Evolutionary conservation across 2,329 filamentous ascomycete genomes (phyloP).

Genomic region (Annulohypoxylon truncatum): DNA sequence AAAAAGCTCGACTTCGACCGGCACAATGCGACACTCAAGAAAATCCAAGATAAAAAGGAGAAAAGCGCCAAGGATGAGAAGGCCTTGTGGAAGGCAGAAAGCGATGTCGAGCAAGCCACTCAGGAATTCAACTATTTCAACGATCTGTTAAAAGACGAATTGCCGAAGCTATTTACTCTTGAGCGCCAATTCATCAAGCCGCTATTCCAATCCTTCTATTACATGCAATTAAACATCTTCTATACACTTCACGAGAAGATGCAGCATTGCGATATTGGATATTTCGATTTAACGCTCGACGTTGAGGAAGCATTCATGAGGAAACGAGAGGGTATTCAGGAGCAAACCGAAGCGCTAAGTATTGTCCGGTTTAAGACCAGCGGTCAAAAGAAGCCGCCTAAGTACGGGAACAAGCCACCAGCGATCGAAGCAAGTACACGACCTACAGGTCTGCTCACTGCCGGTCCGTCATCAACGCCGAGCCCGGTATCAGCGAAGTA

Average conservation of each 20-base stretch:
- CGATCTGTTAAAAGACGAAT: constrained; percentile 93
- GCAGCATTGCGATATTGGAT: constrained; percentile 96
- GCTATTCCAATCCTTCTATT: constrained; percentile 98
- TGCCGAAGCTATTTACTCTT: constrained; percentile 89
- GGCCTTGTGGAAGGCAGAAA: constrained; percentile 94
- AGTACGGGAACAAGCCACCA: constrained; percentile 67
- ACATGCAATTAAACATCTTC: constrained; percentile 99
- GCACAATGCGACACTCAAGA: constrained; percentile 84
- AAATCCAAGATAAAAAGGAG: constrained; percentile 97
- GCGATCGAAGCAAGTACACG: constrained; percentile 46
- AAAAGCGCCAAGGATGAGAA: constrained; percentile 97
- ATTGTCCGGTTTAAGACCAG: constrained; percentile 95
- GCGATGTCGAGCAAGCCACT: constrained; percentile 88
- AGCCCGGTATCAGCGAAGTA: constrained; percentile 48
- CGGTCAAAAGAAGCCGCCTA: constrained; percentile 72
- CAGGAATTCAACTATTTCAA: constrained; percentile 99
- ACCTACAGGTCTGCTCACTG: constrained; percentile 60
- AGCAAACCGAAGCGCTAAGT: constrained; percentile 81
- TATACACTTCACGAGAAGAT: constrained; percentile 98
- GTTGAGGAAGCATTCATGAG: constrained; percentile 90
- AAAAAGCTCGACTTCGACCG: constrained; percentile 98
- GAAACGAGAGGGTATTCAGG: constrained; percentile 90
- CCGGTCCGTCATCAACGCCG: constrained; percentile 55
- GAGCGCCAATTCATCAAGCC: constrained; percentile 96
- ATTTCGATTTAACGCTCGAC: constrained; percentile 92